Evolutionary conservation across 345 rosid species (phyloP).

Genomic region (sweet orange (Citrus sinensis)): DNA sequence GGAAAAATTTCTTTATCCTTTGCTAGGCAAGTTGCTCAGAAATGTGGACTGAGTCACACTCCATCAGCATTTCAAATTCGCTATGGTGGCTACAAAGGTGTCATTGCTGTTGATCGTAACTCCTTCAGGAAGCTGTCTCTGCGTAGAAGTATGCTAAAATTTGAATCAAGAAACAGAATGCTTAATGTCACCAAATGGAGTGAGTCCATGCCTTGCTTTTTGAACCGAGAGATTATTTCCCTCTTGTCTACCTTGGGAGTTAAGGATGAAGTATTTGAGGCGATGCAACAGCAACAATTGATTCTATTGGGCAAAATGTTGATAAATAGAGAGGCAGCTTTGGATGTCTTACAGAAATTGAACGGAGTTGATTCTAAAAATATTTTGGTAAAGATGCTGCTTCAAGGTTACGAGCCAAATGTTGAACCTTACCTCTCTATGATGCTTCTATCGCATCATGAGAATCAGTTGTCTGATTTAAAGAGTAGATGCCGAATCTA

Average conservation of each 20-base stretch:
- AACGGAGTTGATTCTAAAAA: conserved; percentile 49
- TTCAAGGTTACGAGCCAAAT: conserved; percentile 68
- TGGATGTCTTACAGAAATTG: conserved; percentile 60
- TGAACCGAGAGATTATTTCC: conserved; percentile 80
- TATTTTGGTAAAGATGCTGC: conserved; percentile 66
- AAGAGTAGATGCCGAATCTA: conserved; percentile 69
- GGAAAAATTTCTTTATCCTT: conserved; percentile 80
- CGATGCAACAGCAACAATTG: conserved; percentile 64
- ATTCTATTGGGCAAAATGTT: conserved; percentile 61
- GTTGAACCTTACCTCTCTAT: conserved; percentile 76
- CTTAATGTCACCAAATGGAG: conserved; percentile 90
- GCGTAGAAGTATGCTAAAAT: conserved; percentile 80
- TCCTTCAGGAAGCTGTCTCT: conserved; percentile 78
- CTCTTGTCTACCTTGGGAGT: conserved; percentile 84
- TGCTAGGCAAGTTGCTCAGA: conserved; percentile 71
- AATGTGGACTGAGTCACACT: conserved; percentile 65
- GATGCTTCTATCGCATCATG: conserved; percentile 83
- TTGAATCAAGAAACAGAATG: conserved; percentile 78
- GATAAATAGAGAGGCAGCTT: conserved; percentile 56
- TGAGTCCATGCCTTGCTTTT: conserved; percentile 79
- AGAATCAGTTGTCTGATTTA: conserved; percentile 58
- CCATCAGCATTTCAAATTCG: conserved; percentile 98
- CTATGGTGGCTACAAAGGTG: conserved; percentile 95
- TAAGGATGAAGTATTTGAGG: conserved; percentile 60
- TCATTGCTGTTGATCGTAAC: conserved; percentile 71